phyloP scores from a whole-genome alignment of 345 rosid species.

The Arabis alpina region DNA sequence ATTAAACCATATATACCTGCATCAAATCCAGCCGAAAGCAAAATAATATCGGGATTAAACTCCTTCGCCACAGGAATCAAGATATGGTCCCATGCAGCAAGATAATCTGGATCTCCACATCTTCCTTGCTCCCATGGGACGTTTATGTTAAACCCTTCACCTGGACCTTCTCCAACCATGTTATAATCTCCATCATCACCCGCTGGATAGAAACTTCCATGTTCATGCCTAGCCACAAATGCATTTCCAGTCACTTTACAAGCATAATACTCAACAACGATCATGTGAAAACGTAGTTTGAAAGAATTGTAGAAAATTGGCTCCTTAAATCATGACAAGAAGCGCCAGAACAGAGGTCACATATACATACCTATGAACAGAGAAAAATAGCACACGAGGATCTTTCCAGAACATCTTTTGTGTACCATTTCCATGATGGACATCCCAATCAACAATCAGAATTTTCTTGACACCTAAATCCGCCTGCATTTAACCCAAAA shows the following conservation, averaged over 20 bases:
- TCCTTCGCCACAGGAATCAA: slow-evolving; percentile 83
- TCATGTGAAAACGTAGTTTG: neutral
- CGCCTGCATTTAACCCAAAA: slow-evolving; percentile 46
- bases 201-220: slow-evolving; percentile 80
- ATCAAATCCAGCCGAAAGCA: slow-evolving; percentile 93
- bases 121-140: slow-evolving; percentile 91
- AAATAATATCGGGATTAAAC: slow-evolving; percentile 75
- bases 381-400: slow-evolving; percentile 91
- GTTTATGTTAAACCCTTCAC: slow-evolving; percentile 90
- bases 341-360: neutral
- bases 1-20: slow-evolving; percentile 59
- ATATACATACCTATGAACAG: slow-evolving; percentile 82
- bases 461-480: slow-evolving; percentile 79
- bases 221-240: slow-evolving; percentile 65
- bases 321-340: neutral
- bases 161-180: slow-evolving; percentile 89
- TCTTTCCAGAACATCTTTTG: slow-evolving; percentile 92
- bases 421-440: slow-evolving; percentile 97
- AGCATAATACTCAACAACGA: slow-evolving; percentile 10
- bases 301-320: neutral
- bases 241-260: slow-evolving; percentile 23
- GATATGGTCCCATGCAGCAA: slow-evolving; percentile 91
- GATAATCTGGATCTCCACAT: slow-evolving; percentile 92
- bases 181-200: slow-evolving; percentile 79
- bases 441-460: slow-evolving; percentile 97